Percentiles rank a stretch among this genome's conserved stretches.
Evolutionary conservation across 139 green algal species (phyloP).

Genomic region (Diplosphaera chodatii): DNA sequence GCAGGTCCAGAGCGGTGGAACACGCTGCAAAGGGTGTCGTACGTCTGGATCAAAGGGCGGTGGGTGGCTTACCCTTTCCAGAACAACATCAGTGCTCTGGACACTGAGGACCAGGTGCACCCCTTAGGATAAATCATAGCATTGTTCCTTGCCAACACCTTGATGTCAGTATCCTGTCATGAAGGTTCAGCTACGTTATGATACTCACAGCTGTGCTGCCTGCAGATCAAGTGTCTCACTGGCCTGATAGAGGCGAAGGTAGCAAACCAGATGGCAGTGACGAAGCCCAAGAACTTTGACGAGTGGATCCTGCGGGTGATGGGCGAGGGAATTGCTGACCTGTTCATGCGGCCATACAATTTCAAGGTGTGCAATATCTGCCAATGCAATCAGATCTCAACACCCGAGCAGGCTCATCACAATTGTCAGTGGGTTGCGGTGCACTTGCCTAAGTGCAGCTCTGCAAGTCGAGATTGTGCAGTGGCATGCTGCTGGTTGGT

Average conservation of each 20-base stretch:
- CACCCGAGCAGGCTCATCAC: no score
- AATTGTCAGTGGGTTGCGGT: no score
- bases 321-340: constrained; percentile 77
- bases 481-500: no score
- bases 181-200: no score
- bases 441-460: no score
- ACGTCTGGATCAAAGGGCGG: constrained; percentile 77
- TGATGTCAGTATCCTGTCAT: no score
- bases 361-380: constrained; percentile 68
- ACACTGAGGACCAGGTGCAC: constrained; percentile 84
- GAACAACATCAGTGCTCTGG: constrained; percentile 83
- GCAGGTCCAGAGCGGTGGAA: constrained; percentile 73
- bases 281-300: constrained; percentile 82
- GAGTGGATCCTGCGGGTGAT: constrained; percentile 90
- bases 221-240: constrained; percentile 70
- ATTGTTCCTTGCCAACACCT: no score
- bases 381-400: background rate
- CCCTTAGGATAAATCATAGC: no score
- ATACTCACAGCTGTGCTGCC: no score
- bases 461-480: no score
- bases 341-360: constrained; percentile 96
- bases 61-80: constrained; percentile 92
- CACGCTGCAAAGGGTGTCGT: constrained; percentile 76
- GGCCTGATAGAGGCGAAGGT: constrained; percentile 84
- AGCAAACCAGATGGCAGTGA: constrained; percentile 45